Percentiles rank a stretch among this genome's conserved stretches.
Evolutionary conservation across 305 asterid species (phyloP).

Genomic region (Solanum hybrid): DNA sequence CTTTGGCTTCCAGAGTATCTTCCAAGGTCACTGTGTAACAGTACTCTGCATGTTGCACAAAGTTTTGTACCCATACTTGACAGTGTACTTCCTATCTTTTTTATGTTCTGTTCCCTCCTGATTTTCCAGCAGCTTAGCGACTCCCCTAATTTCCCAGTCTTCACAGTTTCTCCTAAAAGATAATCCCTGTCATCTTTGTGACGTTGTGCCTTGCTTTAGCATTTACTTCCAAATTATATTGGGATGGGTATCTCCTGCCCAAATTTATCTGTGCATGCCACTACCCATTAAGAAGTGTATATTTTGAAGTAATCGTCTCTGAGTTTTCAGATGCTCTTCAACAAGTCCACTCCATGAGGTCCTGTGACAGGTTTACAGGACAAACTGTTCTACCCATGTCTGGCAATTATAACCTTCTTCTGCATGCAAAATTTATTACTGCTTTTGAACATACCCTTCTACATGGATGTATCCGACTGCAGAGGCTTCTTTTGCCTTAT

Average conservation of each 20-base stretch:
- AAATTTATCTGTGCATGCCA: not conserved
- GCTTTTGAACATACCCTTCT: not conserved
- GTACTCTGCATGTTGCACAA: not conserved
- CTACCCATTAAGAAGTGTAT: not conserved
- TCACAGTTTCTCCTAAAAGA: not conserved
- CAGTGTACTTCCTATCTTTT: not conserved
- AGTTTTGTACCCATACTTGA: not conserved
- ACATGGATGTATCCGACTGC: not conserved
- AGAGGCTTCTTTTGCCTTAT: not conserved
- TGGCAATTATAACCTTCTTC: not conserved
- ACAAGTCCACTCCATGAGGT: not conserved
- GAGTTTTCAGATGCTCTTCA: not conserved
- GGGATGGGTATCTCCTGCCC: not conserved
- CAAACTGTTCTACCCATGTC: not conserved
- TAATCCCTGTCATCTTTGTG: not conserved
- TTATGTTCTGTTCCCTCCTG: not conserved
- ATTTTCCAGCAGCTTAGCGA: not conserved
- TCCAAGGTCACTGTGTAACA: not conserved
- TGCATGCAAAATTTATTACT: not conserved
- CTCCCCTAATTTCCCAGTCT: not conserved
- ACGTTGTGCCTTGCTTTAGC: not conserved
- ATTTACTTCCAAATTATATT: not conserved
- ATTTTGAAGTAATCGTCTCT: not conserved
- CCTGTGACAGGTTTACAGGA: not conserved
- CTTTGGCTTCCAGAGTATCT: not conserved